Conservation (phyloP, 225 moss, liverwort and hornwort genomes). For the Bryum argenteum region DNA sequence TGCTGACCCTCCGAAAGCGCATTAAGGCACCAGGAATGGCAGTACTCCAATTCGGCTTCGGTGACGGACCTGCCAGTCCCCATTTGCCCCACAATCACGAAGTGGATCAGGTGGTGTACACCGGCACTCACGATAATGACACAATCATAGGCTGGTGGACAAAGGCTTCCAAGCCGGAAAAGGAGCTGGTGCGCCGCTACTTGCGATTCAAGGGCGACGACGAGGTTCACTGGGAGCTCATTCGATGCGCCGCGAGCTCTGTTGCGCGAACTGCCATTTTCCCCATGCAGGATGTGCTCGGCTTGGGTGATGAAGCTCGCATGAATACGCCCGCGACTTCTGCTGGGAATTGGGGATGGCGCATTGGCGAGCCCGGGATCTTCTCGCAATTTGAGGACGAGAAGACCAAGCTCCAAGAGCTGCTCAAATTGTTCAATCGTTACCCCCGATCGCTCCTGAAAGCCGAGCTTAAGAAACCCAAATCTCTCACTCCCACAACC, state of each 20-base stretch:
- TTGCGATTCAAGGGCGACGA: constrained; percentile 46
- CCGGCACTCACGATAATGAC: constrained; percentile 91
- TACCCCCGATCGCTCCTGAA: constrained; percentile 24
- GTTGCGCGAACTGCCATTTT: constrained; percentile 73
- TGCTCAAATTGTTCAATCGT: constrained; percentile 44
- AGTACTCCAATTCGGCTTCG: constrained; percentile 78
- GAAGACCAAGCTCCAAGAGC: constrained; percentile 24
- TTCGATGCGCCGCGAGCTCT: constrained; percentile 56
- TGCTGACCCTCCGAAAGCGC: constrained; percentile 62
- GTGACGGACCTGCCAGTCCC: constrained; percentile 49
- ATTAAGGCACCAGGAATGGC: constrained; percentile 88
- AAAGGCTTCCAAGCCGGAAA: constrained; percentile 22
- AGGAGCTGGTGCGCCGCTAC: constrained; percentile 41
- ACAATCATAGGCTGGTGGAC: constrained; percentile 64
- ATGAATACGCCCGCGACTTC: constrained; percentile 80
- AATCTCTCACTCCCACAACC: too few species aligned
- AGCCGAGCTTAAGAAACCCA: too few species aligned
- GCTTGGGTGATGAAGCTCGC: constrained; percentile 65
- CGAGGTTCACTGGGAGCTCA: constrained; percentile 64
- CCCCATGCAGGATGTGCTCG: constrained; percentile 85
- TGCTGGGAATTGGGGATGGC: constrained; percentile 56
- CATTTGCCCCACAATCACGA: constrained; percentile 87
- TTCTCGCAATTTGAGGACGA: constrained; percentile 38
- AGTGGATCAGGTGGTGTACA: constrained; percentile 77
- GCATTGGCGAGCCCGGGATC: constrained; percentile 43